These are phyloP conservation scores for Elsinoe australis DNA, from an alignment of 2,329 filamentous ascomycete genomes.

Conservation along the genomic window DNA sequence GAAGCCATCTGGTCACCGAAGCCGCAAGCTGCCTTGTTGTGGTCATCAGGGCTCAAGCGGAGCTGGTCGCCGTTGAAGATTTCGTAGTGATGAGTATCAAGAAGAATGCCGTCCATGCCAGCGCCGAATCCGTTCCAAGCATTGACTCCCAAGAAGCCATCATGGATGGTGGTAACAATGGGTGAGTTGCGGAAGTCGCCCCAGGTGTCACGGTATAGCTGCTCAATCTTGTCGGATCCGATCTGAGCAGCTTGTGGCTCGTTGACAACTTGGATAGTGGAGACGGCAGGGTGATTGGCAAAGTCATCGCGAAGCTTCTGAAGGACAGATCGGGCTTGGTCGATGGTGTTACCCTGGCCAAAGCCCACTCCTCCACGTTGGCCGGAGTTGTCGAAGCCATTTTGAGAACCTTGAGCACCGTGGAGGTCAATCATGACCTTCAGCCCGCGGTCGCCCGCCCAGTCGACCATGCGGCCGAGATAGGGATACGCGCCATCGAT, in stretches of 20 bases:
- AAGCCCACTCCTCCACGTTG: slow-evolving; percentile 40
- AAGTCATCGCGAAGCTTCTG: slow-evolving; percentile 42
- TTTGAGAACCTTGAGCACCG: slow-evolving; percentile 57
- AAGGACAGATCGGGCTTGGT: slow-evolving; percentile 36
- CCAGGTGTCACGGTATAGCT: slow-evolving; percentile 45
- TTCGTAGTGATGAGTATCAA: slow-evolving; percentile 45
- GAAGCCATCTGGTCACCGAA: slow-evolving; percentile 41
- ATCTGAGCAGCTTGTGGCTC: slow-evolving; percentile 40
- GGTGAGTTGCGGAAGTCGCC: slow-evolving; percentile 37
- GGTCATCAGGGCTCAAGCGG: slow-evolving; percentile 32
- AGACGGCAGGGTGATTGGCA: slow-evolving; percentile 39
- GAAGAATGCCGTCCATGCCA: slow-evolving; percentile 38
- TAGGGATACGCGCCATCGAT: slow-evolving; percentile 54
- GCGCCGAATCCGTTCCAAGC: slow-evolving; percentile 38
- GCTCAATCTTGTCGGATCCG: slow-evolving; percentile 37
- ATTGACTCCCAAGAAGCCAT: slow-evolving; percentile 40
- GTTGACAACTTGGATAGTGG: slow-evolving; percentile 42
- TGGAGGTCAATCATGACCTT: slow-evolving; percentile 63
- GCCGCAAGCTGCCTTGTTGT: slow-evolving; percentile 37
- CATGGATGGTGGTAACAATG: slow-evolving; percentile 40
- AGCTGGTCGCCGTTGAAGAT: slow-evolving; percentile 37
- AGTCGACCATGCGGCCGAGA: slow-evolving; percentile 50
- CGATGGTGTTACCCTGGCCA: slow-evolving; percentile 38
- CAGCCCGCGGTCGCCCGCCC: slow-evolving; percentile 51
- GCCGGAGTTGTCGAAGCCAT: slow-evolving; percentile 62